Base-by-base conservation (phyloP, 495 filamentous ascomycete genomes). In the Diplogelasinospora grovesii region DNA sequence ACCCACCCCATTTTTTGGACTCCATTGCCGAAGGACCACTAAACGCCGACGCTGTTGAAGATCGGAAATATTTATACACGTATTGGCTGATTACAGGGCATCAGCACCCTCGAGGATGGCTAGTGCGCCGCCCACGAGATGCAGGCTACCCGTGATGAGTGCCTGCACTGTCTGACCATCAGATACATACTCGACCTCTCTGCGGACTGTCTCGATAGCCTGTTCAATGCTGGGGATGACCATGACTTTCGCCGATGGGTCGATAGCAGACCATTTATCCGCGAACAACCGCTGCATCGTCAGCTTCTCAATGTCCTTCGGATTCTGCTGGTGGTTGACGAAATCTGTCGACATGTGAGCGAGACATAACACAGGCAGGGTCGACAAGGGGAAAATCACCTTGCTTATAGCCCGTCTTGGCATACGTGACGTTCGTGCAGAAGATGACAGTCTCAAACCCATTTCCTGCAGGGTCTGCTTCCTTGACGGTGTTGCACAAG, bases 371-470 rank as follows among this genome's bases (percentile, higher is more conserved):
- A n/a, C 8, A 11, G 20, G 9, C 11, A 14, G 15, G 4, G 2
- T 8, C 19, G 16, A 16, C 4, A 38, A 22, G 14, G 36, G 8
- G 13, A 18, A 39, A 39, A 42, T 22, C 45, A 68, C 62, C 66
- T 32, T 62, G 62, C 45, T 75, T 81, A 59, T 83, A 95, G 0
- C 84, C 86, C 2, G 69, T 68, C 25, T 73, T 56, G 11, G 74
- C 74, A 60, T 82, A 88, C 2, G 90, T 94, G 32, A 86, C 73
- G 41, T 96, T 96, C 0, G 89, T 83, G 53, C 85, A 94, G 63
- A 98, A 96, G 6, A 95, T 65, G 22, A 81, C 88, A 45, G 89
- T 82, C 14, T 82, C 75, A 50, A 96, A 95, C 1, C 79, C 70
- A 2, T 61, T 60, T 9, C 66, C 64, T 0, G 44, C 24, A 7